Evolutionary conservation across 768 basidiomycete species (phyloP).

Genomic region (Rhodotorula sphaerocarpa): DNA sequence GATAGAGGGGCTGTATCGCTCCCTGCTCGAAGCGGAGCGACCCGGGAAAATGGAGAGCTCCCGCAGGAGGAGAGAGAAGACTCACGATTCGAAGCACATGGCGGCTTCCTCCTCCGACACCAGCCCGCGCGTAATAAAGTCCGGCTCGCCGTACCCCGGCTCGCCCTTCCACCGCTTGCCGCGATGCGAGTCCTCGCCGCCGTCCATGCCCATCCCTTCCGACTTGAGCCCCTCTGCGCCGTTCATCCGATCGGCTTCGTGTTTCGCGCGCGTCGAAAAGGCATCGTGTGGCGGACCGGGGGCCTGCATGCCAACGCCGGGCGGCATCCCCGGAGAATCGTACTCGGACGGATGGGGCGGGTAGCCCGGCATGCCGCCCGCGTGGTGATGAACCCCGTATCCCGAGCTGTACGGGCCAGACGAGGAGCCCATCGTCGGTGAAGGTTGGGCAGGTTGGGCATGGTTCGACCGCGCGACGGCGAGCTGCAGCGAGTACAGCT

Average conservation of each 20-base stretch:
- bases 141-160: background rate
- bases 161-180: slow-evolving; percentile 32
- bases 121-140: slow-evolving; percentile 30
- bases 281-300: too few species aligned
- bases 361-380: background rate
- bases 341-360: background rate
- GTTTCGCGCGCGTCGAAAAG: background rate
- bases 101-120: slow-evolving; percentile 28
- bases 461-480: background rate
- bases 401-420: background rate
- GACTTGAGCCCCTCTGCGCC: background rate
- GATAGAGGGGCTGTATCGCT: too few species aligned
- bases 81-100: slow-evolving; percentile 29
- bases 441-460: background rate
- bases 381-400: too few species aligned
- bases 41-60: too few species aligned
- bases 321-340: too few species aligned
- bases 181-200: background rate
- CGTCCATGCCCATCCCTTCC: background rate
- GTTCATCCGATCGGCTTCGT: background rate
- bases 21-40: too few species aligned
- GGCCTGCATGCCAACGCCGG: too few species aligned
- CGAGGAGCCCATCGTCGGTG: background rate
- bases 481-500: slow-evolving; percentile 27
- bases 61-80: background rate